These are phyloP conservation scores for Phoenix roebelenii DNA, from an alignment of 176 grass and related monocot species.

Conservation along the genomic window DNA sequence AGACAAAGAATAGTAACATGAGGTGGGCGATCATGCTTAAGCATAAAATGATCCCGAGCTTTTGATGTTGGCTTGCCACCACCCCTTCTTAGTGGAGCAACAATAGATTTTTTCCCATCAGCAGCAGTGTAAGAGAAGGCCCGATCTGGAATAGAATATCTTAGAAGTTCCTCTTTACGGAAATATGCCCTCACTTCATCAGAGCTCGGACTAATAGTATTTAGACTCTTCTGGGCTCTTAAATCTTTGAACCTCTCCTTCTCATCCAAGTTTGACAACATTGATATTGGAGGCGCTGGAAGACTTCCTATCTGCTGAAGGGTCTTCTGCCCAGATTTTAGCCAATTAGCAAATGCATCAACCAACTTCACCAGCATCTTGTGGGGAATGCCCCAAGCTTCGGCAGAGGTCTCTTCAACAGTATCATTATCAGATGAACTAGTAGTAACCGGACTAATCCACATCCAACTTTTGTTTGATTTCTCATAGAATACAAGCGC, in stretches of 20 bases:
- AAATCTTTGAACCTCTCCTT: constrained; percentile 99
- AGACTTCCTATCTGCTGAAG: constrained; percentile 97
- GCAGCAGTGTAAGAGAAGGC: constrained; percentile 93
- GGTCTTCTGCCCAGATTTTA: constrained; percentile 96
- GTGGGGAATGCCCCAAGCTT: constrained; percentile 93
- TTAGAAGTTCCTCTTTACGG: constrained; percentile 78
- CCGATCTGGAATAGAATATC: constrained; percentile 96
- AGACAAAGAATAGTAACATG: constrained; percentile 98
- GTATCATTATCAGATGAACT: constrained; percentile 45
- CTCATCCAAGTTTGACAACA: constrained; percentile 76
- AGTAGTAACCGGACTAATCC: constrained; percentile 52
- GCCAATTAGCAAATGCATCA: constrained; percentile 99
- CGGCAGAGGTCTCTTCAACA: constrained; percentile 75
- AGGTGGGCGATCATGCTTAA: constrained; percentile 81
- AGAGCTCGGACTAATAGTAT: constrained; percentile 78
- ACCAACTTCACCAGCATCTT: constrained; percentile 99
- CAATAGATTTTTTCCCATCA: constrained; percentile 93
- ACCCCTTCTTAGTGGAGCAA: constrained; percentile 89
- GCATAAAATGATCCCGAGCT: constrained; percentile 97
- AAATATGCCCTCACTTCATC: constrained; percentile 84
- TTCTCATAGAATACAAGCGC: constrained; percentile 73
- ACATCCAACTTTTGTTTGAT: constrained; percentile 85
- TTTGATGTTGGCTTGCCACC: constrained; percentile 96
- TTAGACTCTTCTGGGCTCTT: constrained; percentile 92
- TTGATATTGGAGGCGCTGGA: constrained; percentile 62